These are phyloP conservation scores for Elongisporangium prolatum DNA, from an alignment of 352 stramenopile species.

Conservation along the genomic window DNA sequence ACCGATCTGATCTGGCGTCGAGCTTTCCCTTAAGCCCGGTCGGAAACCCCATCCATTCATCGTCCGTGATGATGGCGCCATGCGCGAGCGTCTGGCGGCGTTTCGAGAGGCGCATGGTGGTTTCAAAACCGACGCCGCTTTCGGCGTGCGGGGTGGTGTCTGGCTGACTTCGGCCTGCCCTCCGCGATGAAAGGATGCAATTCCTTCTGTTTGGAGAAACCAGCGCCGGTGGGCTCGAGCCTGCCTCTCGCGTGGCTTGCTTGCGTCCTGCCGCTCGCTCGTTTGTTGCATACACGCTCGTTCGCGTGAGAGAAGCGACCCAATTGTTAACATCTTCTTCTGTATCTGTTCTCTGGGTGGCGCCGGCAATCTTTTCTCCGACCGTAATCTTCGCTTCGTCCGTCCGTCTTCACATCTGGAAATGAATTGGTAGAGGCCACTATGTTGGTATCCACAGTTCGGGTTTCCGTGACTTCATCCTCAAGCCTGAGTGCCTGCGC, in stretches of 20 bases:
- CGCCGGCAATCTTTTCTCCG: conserved; percentile 2
- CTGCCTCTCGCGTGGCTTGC: neutral
- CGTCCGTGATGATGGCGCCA: neutral
- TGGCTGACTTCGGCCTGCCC: conserved; percentile 2
- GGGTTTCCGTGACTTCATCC: conserved; percentile 99
- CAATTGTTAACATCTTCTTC: conserved; percentile 83
- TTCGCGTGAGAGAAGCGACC: conserved; percentile 18
- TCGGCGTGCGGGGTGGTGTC: conserved; percentile 1
- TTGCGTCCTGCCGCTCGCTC: neutral
- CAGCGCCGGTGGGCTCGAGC: neutral
- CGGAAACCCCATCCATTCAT: neutral
- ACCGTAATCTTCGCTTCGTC: conserved; percentile 10
- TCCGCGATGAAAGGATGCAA: neutral
- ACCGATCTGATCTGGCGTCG: conserved; percentile 2
- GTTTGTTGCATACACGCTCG: conserved; percentile 13
- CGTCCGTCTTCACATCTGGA: conserved; percentile 12
- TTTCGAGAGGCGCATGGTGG: neutral
- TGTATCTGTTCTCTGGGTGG: conserved; percentile 61
- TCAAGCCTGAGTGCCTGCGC: conserved; percentile 98
- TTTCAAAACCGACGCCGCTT: neutral
- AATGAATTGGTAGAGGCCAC: conserved; percentile 87
- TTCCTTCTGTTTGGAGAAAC: neutral
- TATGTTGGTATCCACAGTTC: conserved; percentile 99
- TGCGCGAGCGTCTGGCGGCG: neutral
- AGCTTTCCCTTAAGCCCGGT: neutral